Evolutionary conservation across 495 filamentous ascomycete species (phyloP), one percentile per base, ranked within the genome.

Genomic region (Podospora sp.): DNA sequence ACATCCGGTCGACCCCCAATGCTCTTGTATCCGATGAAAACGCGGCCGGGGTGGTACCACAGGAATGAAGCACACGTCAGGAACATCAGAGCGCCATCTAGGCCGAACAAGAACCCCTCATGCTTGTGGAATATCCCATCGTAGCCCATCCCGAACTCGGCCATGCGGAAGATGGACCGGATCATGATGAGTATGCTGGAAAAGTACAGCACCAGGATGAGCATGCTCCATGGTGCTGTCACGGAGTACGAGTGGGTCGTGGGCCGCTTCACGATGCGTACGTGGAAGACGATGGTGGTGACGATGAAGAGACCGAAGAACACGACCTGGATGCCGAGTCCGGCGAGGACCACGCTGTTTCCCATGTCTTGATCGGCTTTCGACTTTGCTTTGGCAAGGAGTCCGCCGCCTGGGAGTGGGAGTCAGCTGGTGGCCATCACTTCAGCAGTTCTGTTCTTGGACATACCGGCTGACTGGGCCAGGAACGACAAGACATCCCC

Each of bases 81-180:
- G 24, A 85, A 69, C 88, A 92, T 91, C 52, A 87, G 67, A 27
- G 81, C 52, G 9, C 81, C 79, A 71, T 92, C 89, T 64, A 91
- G 90, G 3, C 87, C 68, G 66, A 90, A 91, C 59, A 91, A 66
- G 59, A 82, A 88, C 12, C 77, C 78, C 75, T 91, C 89, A 36
- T 85, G 77, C 14, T 65, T 70, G 65, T 87, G 68, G 27, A 81
- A 58, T 65, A 77, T 78, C 1, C 86, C 85, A 22, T 78, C 73
- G 57, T 82, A 75, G 0, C 90, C 88, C 73, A 84, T 74, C 0
- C 84, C 20, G 62, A 87, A 92, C 75, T 91, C 90, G 5, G 88
- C 76, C 18, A 88, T 78, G 18, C 89, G 82, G 68, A 90, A 85
- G 11, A 90, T 65, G 6, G 80, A 85, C 6, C 90, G 84, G 1